phyloP scores from a whole-genome alignment of 192 early-diverging fungal genomes.

The Kickxella alabastrina region DNA sequence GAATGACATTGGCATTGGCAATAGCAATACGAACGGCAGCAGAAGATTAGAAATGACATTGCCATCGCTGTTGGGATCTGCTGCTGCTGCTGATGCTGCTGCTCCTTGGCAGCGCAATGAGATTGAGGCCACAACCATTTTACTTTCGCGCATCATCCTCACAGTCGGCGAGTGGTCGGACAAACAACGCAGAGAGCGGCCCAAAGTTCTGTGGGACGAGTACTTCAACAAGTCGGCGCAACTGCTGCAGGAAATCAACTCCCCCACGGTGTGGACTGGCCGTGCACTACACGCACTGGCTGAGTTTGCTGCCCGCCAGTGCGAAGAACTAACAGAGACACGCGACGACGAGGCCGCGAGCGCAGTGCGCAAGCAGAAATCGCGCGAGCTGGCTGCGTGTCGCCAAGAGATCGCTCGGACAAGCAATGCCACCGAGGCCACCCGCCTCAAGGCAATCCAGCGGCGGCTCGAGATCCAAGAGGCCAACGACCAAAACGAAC shows the following conservation, averaged over 20 bases:
- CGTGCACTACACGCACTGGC: conserved; percentile 43
- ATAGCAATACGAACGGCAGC: too few relatives aligned
- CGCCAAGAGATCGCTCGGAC: conserved; percentile 16
- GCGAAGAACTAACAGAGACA: conserved; percentile 27
- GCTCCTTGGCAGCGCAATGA: conserved; percentile 11
- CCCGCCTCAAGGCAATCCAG: conserved; percentile 20
- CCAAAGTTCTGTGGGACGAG: conserved; percentile 43
- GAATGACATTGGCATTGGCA: too few relatives aligned
- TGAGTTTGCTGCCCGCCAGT: conserved; percentile 43
- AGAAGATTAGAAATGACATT: too few relatives aligned
- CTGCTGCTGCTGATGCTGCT: neutral
- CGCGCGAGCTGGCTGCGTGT: conserved; percentile 39
- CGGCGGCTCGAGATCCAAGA: conserved; percentile 39
- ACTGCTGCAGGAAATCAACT: conserved; percentile 19
- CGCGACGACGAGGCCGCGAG: conserved; percentile 32
- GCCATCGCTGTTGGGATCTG: neutral
- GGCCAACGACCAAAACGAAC: conserved; percentile 33
- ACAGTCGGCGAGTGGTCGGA: conserved; percentile 47
- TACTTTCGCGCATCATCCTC: conserved; percentile 35
- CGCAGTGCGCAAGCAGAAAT: conserved; percentile 43
- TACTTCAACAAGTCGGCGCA: conserved; percentile 41
- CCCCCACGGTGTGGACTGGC: conserved; percentile 43
- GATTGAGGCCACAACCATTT: conserved; percentile 28
- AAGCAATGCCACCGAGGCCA: conserved; percentile 4
- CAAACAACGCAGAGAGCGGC: conserved; percentile 35